Evolutionary conservation across 164 flowering plant species (phyloP).

Genomic region (Berberis thunbergii): DNA sequence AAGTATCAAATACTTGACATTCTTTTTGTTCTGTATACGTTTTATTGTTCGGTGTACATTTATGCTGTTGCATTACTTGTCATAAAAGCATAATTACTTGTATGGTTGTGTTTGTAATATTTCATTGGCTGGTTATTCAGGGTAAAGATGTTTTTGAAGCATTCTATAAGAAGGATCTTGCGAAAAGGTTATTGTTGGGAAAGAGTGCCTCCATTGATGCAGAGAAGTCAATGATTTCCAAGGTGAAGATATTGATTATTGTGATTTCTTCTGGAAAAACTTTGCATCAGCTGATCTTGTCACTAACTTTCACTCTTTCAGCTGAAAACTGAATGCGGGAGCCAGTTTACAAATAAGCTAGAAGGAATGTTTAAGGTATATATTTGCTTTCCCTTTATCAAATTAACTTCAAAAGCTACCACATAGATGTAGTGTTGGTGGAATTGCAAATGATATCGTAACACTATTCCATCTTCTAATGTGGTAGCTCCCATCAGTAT

Average conservation of each 20-base stretch:
- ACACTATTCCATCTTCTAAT: too few species aligned
- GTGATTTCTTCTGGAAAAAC: neutral
- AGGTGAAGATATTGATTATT: conserved; percentile 36
- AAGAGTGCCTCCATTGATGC: conserved; percentile 99
- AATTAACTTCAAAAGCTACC: neutral
- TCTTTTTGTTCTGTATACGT: too few species aligned
- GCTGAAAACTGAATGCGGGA: conserved; percentile 99
- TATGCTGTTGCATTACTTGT: neutral
- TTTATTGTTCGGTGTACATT: too few species aligned
- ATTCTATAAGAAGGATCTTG: conserved; percentile 98
- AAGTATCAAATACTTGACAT: neutral
- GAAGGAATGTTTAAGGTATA: conserved; percentile 99
- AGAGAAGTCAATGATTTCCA: conserved; percentile 97
- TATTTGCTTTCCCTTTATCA: neutral
- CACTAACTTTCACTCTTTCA: conserved; percentile 25
- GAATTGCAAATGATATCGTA: neutral
- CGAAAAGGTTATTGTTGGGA: conserved; percentile 84
- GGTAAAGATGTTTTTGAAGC: conserved; percentile 99
- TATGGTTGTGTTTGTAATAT: neutral
- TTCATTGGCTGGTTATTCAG: conserved; percentile 24
- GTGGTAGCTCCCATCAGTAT: too few species aligned
- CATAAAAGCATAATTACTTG: neutral
- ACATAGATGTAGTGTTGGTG: neutral
- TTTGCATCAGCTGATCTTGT: conserved; percentile 1
- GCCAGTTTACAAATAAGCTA: conserved; percentile 97